Base-by-base conservation (phyloP, 371 early-diverging fungal genomes). In the Mucor circinelloides region DNA sequence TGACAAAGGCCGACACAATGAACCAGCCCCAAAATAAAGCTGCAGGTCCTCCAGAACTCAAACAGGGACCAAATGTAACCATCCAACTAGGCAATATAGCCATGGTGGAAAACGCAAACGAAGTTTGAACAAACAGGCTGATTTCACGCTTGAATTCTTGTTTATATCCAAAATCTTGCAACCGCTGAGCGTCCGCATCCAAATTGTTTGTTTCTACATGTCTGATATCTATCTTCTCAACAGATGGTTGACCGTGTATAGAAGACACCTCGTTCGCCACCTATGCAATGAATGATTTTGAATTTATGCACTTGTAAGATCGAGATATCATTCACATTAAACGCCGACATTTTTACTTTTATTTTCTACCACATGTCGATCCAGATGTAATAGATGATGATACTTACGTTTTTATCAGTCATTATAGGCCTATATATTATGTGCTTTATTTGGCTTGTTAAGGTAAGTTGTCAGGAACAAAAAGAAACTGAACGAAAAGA, bases 101-200 rank as follows among this genome's bases (percentile, higher is more conserved):
- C 72, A 80, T 75, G 7, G 74, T 72, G 6, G 75, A 63, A 48
- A 80, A 80, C 2, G 70, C 64, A 67, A 77, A 77, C 0, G 74
- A 75, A 31, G 64, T 36, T 28, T 77, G 77, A 1, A 75, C 77
- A 23, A 80, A 65, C 23, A 75, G 48, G 60, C 72, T 74, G 44
- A 77, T 67, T n/a, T 77, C 77, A 23, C 80, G 64, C 12, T 74
- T 80, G 38, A 80, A 80, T 34, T 80, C 80, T 68, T 80, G 80
- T 17, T 77, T 77, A 55, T 80, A 80, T 3, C 80, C 80, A 2
- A 80, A 60, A 19, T 75, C 77, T 15, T 71, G 68, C 6, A 80
- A 60, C 9, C 70, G 50, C 28, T 77, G 77, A 9, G 77, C 75
- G 63, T 80, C 80, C 36, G 67, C 64, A 42, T 80, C 80, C 7